Evolutionary conservation across 495 filamentous ascomycete species (phyloP).

Genomic region (Venustampulla echinocandica): DNA sequence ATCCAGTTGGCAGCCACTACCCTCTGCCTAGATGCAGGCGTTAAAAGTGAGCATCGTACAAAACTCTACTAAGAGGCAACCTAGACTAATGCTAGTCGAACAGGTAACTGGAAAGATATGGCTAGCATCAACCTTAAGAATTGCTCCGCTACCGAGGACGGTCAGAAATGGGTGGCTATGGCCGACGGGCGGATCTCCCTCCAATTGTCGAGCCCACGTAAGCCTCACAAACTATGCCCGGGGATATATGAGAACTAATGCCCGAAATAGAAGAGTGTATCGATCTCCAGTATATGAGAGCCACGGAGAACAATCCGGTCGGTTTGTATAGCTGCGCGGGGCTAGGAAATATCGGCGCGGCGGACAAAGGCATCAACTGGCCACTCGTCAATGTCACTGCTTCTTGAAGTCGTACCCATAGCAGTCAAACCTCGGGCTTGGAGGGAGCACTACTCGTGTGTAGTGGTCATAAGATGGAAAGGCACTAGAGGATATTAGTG

Average conservation of each 20-base stretch:
- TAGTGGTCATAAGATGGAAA: no score
- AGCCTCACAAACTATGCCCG: slow-evolving; percentile 8
- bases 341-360: slow-evolving; percentile 38
- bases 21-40: slow-evolving; percentile 42
- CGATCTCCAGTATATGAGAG: slow-evolving; percentile 44
- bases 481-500: no score
- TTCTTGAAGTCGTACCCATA: no score
- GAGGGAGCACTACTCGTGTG: no score
- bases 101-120: slow-evolving; percentile 47
- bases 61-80: not conserved
- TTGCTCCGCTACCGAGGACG: slow-evolving; percentile 32
- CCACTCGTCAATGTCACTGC: slow-evolving; percentile 31
- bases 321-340: slow-evolving; percentile 43
- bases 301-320: slow-evolving; percentile 41
- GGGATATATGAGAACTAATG: slow-evolving; percentile 9
- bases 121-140: slow-evolving; percentile 33
- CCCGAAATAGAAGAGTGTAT: slow-evolving; percentile 36
- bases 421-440: no score
- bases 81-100: not conserved
- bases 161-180: slow-evolving; percentile 40
- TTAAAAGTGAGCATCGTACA: slow-evolving; percentile 31
- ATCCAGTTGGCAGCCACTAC: slow-evolving; percentile 37
- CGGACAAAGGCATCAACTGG: slow-evolving; percentile 48
- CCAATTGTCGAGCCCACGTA: slow-evolving; percentile 33
- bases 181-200: slow-evolving; percentile 42